Evolutionary conservation across 2,329 filamentous ascomycete genomes (phyloP).

Genomic region (Hirsutella minnesotensis): DNA sequence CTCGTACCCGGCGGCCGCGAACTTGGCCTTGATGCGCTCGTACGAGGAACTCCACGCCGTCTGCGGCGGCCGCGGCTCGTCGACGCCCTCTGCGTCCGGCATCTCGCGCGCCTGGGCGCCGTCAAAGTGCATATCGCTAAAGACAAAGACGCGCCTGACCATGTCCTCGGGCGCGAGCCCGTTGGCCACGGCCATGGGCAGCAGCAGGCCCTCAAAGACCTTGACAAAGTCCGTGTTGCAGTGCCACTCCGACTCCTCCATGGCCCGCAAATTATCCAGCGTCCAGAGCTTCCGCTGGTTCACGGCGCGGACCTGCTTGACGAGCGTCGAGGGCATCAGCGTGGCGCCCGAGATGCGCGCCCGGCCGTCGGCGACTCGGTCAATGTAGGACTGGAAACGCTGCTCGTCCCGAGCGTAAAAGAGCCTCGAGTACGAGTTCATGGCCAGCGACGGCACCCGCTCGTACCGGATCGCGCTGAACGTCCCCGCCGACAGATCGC

Average conservation of each 20-base stretch:
- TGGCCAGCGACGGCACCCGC: slow-evolving; percentile 43
- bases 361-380: slow-evolving; percentile 32
- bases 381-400: slow-evolving; percentile 7
- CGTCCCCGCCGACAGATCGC: slow-evolving; percentile 31
- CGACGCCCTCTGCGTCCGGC: not conserved
- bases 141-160: slow-evolving; percentile 49
- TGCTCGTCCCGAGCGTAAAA: slow-evolving; percentile 20
- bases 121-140: slow-evolving; percentile 51
- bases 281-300: too few relatives aligned
- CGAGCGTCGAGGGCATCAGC: slow-evolving; percentile 37
- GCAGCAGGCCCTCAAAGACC: slow-evolving; percentile 41
- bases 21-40: slow-evolving; percentile 34
- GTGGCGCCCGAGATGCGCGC: slow-evolving; percentile 42
- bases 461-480: slow-evolving; percentile 42
- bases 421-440: slow-evolving; percentile 36
- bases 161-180: slow-evolving; percentile 42
- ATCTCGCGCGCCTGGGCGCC: slow-evolving; percentile 10
- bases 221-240: slow-evolving; percentile 10
- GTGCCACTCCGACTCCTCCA: not conserved
- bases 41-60: slow-evolving; percentile 31
- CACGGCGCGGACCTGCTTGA: slow-evolving; percentile 13
- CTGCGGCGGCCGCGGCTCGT: not conserved
- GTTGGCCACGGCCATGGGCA: slow-evolving; percentile 39
- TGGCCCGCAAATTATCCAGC: not conserved
- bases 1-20: slow-evolving; percentile 38